These are phyloP conservation scores for Myxozyma lipomycoides DNA, from an alignment of 805 yeast genomes.

Conservation along the genomic window DNA sequence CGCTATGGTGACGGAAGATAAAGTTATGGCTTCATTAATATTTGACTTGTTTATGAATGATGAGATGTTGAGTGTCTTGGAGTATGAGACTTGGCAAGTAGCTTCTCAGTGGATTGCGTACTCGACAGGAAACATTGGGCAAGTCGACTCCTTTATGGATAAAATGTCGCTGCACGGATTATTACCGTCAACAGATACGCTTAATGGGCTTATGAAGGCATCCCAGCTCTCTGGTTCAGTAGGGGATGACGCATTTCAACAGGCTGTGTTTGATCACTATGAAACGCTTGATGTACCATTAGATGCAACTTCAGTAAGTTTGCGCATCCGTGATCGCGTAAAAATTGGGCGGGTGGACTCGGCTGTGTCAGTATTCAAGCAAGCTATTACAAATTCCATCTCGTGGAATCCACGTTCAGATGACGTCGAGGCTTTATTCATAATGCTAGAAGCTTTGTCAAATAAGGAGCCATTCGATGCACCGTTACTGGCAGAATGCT, in stretches of 20 bases:
- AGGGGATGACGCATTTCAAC: constrained; percentile 6
- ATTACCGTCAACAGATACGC: background rate
- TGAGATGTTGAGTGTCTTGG: constrained; percentile 18
- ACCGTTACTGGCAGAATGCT: constrained; percentile 33
- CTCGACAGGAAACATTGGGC: constrained; percentile 18
- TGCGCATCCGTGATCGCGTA: constrained; percentile 27
- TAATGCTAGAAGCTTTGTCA: constrained; percentile 24
- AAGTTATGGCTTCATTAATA: constrained; percentile 2
- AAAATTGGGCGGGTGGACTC: constrained; percentile 10
- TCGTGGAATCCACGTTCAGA: constrained; percentile 29
- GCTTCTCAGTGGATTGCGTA: constrained; percentile 38
- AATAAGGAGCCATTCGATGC: constrained; percentile 16
- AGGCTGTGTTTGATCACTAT: constrained; percentile 11
- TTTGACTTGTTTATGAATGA: constrained; percentile 4
- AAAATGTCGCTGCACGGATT: constrained; percentile 21
- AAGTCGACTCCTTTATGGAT: constrained; percentile 16
- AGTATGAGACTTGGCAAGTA: constrained; percentile 39
- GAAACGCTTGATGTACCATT: constrained; percentile 1
- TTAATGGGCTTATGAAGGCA: constrained; percentile 23
- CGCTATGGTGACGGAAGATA: constrained; percentile 11
- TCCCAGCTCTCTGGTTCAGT: constrained; percentile 8
- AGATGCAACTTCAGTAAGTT: constrained; percentile 18
- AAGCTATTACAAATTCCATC: constrained; percentile 21
- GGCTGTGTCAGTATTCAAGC: constrained; percentile 23
- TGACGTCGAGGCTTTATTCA: constrained; percentile 27